These are phyloP conservation scores for Hansfordia pulvinata DNA, from an alignment of 2,329 filamentous ascomycete species.

Conservation along the genomic window DNA sequence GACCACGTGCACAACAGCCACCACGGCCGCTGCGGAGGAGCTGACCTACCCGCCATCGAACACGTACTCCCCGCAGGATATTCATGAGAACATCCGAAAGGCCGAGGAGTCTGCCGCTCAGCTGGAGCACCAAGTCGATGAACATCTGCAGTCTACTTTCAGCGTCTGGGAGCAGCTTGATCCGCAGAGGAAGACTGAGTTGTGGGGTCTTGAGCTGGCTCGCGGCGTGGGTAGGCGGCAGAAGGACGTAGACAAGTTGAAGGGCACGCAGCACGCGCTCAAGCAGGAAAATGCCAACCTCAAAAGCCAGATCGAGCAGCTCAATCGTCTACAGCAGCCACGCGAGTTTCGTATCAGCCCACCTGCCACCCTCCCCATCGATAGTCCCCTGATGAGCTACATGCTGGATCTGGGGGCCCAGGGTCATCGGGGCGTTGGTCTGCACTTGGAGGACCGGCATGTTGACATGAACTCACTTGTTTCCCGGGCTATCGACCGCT, in stretches of 20 bases:
- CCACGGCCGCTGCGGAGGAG: conserved; percentile 35
- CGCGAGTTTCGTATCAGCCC: conserved; percentile 41
- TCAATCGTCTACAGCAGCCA: conserved; percentile 45
- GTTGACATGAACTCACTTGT: conserved; percentile 37
- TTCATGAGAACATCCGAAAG: conserved; percentile 29
- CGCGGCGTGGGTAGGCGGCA: conserved; percentile 43
- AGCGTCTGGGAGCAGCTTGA: conserved; percentile 60
- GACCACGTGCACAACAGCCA: conserved; percentile 33
- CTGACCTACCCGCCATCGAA: conserved; percentile 30
- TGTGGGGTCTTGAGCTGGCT: conserved; percentile 49
- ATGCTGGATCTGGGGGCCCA: conserved; percentile 30
- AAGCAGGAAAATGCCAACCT: conserved; percentile 44
- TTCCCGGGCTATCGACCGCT: conserved; percentile 41
- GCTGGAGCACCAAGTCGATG: conserved; percentile 55
- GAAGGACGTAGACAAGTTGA: conserved; percentile 37
- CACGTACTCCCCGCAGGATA: conserved; percentile 24
- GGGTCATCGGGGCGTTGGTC: conserved; percentile 25
- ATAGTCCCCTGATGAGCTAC: conserved; percentile 30
- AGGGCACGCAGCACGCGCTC: conserved; percentile 32
- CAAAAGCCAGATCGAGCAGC: conserved; percentile 42
- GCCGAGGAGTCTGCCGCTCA: conserved; percentile 38
- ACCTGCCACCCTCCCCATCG: conserved; percentile 37
- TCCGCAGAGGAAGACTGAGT: conserved; percentile 37
- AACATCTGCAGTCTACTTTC: conserved; percentile 68
- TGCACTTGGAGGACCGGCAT: conserved; percentile 35